Evolutionary conservation across 345 rosid species (phyloP).

Genomic region (Gossypium rotundifolium): DNA sequence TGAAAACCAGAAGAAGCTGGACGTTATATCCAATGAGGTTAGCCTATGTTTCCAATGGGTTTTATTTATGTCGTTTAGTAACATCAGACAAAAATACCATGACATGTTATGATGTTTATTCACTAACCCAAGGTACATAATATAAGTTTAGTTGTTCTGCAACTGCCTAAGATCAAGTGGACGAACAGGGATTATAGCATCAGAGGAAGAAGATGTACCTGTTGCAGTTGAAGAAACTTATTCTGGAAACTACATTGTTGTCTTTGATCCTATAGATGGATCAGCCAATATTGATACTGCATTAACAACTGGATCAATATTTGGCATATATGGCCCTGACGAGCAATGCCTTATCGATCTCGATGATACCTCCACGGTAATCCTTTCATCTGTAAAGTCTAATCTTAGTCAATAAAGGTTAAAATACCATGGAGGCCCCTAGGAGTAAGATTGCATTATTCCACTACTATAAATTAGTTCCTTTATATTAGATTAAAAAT

Average conservation of each 20-base stretch:
- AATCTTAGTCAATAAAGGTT: too few species aligned
- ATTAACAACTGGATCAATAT: constrained; percentile 90
- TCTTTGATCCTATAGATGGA: constrained; percentile 91
- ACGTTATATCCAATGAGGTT: constrained; percentile 92
- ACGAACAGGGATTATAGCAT: constrained; percentile 86
- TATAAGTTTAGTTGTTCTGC: constrained; percentile 57
- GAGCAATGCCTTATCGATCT: constrained; percentile 76
- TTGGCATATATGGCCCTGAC: constrained; percentile 83
- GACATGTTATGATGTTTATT: too few species aligned
- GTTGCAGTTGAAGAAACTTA: constrained; percentile 91
- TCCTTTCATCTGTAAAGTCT: too few species aligned
- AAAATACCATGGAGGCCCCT: too few species aligned
- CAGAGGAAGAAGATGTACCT: constrained; percentile 94
- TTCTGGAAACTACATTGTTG: constrained; percentile 88
- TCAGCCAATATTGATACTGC: constrained; percentile 92
- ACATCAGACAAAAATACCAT: too few species aligned
- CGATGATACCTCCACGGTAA: constrained; percentile 54
- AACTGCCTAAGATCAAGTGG: constrained; percentile 90
- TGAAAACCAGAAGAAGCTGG: constrained; percentile 96
- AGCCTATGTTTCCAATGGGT: too few species aligned
- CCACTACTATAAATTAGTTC: too few species aligned
- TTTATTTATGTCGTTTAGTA: too few species aligned
- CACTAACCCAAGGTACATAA: too few species aligned
- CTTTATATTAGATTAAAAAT: too few species aligned
- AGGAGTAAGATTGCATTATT: too few species aligned